phyloP scores from a whole-genome alignment of 306 rosid genomes.

The Rosa chinensis region DNA sequence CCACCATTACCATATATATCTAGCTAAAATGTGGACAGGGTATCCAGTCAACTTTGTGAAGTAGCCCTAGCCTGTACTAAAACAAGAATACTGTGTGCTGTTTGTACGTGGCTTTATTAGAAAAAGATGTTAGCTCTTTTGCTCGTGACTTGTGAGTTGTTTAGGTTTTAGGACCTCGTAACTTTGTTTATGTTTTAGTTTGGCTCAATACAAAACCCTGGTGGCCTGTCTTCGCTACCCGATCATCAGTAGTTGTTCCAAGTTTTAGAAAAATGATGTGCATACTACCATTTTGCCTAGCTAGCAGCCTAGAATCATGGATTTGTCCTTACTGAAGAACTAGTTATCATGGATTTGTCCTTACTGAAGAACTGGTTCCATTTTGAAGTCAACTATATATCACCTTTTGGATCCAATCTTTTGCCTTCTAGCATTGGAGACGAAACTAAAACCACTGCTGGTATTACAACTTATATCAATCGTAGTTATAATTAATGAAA shows the following conservation, averaged over 20 bases:
- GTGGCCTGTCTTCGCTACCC: background rate
- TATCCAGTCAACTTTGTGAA: slow-evolving; percentile 26
- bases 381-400: slow-evolving; percentile 13
- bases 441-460: background rate
- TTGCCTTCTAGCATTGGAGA: background rate
- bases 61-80: slow-evolving; percentile 5
- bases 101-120: slow-evolving; percentile 18
- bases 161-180: background rate
- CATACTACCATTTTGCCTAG: slow-evolving; percentile 2
- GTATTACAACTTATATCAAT: background rate
- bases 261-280: background rate
- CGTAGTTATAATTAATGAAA: background rate
- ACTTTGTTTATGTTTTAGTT: background rate
- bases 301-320: slow-evolving; percentile 3
- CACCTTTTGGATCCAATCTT: background rate
- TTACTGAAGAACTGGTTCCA: background rate
- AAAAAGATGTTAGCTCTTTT: slow-evolving; percentile 14
- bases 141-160: slow-evolving; percentile 35
- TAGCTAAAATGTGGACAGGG: slow-evolving; percentile 12
- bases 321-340: slow-evolving; percentile 6
- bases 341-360: slow-evolving; percentile 17
- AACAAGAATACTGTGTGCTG: slow-evolving; percentile 37
- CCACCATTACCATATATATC: background rate
- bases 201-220: background rate
- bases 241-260: background rate